Conservation (phyloP, 2,329 filamentous ascomycete species). For the Fusarium incarnatum region DNA sequence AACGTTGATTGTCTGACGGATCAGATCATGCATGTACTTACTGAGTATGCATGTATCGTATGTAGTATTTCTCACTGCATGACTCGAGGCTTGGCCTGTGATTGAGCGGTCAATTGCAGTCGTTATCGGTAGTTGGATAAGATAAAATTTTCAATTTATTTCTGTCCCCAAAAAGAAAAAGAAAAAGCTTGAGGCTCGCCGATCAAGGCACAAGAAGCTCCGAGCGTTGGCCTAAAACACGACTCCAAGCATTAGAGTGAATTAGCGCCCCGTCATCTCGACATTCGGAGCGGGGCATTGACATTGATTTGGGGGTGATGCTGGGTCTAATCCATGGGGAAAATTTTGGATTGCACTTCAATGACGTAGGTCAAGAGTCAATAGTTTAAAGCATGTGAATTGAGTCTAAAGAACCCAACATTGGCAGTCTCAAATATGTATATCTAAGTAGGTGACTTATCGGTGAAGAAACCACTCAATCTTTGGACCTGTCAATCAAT, state of each 20-base stretch:
- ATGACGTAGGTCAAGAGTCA: conserved; percentile 32
- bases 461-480: background rate
- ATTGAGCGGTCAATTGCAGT: background rate
- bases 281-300: conserved; percentile 6
- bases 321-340: conserved; percentile 4
- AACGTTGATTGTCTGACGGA: background rate
- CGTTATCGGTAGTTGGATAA: background rate
- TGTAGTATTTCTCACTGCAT: conserved; percentile 11
- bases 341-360: conserved; percentile 26
- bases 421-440: background rate
- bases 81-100: conserved; percentile 6
- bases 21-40: conserved; percentile 16
- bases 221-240: conserved; percentile 14
- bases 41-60: background rate
- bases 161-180: background rate
- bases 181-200: conserved; percentile 16
- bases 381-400: conserved; percentile 16
- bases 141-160: background rate
- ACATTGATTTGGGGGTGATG: conserved; percentile 14
- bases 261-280: conserved; percentile 18
- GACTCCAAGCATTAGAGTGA: conserved; percentile 10
- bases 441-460: background rate
- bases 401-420: background rate
- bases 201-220: conserved; percentile 27
- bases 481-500: conserved; percentile 14